A percentile compares a stretch with the other conserved stretches of the same genome.
These are phyloP conservation scores for Grifola frondosa DNA, from an alignment of 1,284 basidiomycete genomes.

Conservation along the genomic window DNA sequence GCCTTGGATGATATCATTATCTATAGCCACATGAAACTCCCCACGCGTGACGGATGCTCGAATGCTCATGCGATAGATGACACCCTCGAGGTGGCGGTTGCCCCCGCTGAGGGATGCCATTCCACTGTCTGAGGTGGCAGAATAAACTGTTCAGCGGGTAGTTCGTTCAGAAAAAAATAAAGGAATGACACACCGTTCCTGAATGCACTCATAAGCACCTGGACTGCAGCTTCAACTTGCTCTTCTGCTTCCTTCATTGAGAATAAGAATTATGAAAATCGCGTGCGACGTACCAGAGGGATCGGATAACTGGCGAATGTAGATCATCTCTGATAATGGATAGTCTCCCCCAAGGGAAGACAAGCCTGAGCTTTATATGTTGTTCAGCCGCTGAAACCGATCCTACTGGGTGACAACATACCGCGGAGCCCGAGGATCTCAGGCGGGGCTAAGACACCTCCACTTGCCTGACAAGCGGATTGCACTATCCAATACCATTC, in stretches of 20 bases:
- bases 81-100: constrained; percentile 12
- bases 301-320: constrained; percentile 17
- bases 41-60: constrained; percentile 20
- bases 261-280: background rate
- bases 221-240: constrained; percentile 21
- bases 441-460: no score
- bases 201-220: constrained; percentile 20
- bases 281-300: constrained; percentile 19
- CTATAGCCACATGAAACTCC: constrained; percentile 21
- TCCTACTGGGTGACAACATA: constrained; percentile 8
- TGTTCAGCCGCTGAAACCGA: no score
- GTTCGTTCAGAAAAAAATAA: background rate
- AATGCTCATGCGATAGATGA: constrained; percentile 22
- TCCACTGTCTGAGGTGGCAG: constrained; percentile 17
- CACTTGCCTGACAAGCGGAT: no score
- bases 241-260: constrained; percentile 12
- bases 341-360: no score
- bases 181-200: constrained; percentile 19
- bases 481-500: no score
- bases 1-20: constrained; percentile 19
- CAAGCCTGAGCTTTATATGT: no score
- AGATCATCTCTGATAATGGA: constrained; percentile 8
- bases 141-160: background rate
- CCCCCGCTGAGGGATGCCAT: constrained; percentile 24
- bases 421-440: constrained; percentile 24